A percentile compares a stretch with the other conserved stretches of the same genome.
Conservation (phyloP, 805 yeast genomes). For the Zygoascus biomembranicola region DNA sequence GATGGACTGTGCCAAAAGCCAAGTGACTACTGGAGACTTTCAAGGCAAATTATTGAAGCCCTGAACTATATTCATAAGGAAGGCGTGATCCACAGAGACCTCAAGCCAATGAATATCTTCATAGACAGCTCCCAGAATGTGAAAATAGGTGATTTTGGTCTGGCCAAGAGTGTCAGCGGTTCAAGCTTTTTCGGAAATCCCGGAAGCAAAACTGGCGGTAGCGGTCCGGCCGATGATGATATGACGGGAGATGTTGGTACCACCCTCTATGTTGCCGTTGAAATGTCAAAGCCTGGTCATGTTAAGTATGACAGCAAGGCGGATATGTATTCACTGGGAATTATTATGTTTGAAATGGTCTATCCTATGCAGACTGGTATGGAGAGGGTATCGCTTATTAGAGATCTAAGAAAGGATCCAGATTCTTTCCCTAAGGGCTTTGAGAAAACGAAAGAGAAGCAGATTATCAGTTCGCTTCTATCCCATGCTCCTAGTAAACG, state of each 20-base stretch:
- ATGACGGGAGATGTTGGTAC: slow-evolving; percentile 93
- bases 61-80: slow-evolving; percentile 84
- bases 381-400: slow-evolving; percentile 79
- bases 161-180: slow-evolving; percentile 60
- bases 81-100: slow-evolving; percentile 90
- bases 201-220: slow-evolving; percentile 13
- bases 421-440: slow-evolving; percentile 70
- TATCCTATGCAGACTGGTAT: slow-evolving; percentile 79
- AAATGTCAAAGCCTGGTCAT: slow-evolving; percentile 51
- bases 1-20: slow-evolving; percentile 64
- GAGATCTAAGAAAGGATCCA: slow-evolving; percentile 47
- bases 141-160: slow-evolving; percentile 94
- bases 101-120: slow-evolving; percentile 93
- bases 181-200: not conserved
- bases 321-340: slow-evolving; percentile 91
- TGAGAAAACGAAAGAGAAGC: slow-evolving; percentile 47
- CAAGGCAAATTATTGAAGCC: slow-evolving; percentile 84
- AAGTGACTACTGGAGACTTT: slow-evolving; percentile 82
- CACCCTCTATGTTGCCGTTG: slow-evolving; percentile 84
- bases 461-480: slow-evolving; percentile 56
- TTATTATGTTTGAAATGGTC: slow-evolving; percentile 93
- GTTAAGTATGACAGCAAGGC: slow-evolving; percentile 86
- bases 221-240: slow-evolving; percentile 45
- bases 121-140: slow-evolving; percentile 84
- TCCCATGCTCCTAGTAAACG: slow-evolving; percentile 73